Percentiles rank a stretch among this genome's conserved stretches.
These are phyloP conservation scores for Coemansia sp. DNA, from an alignment of 192 early-diverging fungal species.

Conservation along the genomic window DNA sequence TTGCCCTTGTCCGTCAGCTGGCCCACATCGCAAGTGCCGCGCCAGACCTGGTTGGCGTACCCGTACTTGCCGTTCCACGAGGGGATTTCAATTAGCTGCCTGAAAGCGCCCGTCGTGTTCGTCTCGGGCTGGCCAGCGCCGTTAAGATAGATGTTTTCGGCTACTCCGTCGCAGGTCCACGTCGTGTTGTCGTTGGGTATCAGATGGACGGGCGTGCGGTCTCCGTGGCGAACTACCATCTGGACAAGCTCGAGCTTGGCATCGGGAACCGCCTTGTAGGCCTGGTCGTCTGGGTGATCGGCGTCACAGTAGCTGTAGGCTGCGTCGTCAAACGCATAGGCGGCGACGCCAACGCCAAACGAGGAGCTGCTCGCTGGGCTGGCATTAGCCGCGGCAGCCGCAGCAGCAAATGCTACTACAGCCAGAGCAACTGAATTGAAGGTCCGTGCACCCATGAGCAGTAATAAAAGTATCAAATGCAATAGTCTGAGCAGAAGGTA, in stretches of 20 bases:
- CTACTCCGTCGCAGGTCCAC: constrained; percentile 41
- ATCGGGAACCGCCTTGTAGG: constrained; percentile 28
- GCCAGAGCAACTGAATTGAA: neutral
- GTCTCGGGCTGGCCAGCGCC: constrained; percentile 19
- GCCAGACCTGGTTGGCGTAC: constrained; percentile 37
- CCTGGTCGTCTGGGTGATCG: constrained; percentile 19
- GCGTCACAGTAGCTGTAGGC: constrained; percentile 46
- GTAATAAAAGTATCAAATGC: neutral
- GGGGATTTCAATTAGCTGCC: constrained; percentile 43
- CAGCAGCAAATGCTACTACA: constrained; percentile 8
- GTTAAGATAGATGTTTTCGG: constrained; percentile 37
- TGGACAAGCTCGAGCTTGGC: constrained; percentile 57
- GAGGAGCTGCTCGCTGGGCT: constrained; percentile 8
- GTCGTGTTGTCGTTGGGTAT: constrained; percentile 38
- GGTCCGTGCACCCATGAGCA: neutral
- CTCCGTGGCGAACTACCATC: constrained; percentile 60
- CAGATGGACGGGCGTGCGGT: constrained; percentile 46
- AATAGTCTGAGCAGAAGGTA: neutral
- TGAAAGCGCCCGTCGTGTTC: constrained; percentile 41
- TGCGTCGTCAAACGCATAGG: constrained; percentile 20
- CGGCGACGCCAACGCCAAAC: constrained; percentile 3
- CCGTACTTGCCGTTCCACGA: constrained; percentile 40
- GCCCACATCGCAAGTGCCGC: constrained; percentile 55
- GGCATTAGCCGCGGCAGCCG: constrained; percentile 9
- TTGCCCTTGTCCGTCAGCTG: constrained; percentile 64